Percentiles rank a stretch among this genome's conserved stretches.
These are phyloP conservation scores for Typha latifolia DNA, from an alignment of 176 grass and related monocot genomes.

Conservation along the genomic window DNA sequence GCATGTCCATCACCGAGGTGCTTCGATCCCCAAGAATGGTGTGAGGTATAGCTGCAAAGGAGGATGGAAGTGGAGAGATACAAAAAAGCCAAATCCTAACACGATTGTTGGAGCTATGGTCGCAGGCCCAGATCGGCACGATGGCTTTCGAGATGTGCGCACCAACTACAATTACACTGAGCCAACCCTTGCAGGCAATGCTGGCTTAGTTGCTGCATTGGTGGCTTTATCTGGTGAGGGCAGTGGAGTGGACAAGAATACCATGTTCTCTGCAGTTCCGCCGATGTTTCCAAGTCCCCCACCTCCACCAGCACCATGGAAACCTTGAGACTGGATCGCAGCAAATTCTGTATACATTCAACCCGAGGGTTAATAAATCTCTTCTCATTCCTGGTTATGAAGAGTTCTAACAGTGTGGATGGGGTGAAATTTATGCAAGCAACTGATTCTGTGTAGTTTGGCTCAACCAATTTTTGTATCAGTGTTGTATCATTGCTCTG, in stretches of 20 bases:
- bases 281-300: constrained; percentile 83
- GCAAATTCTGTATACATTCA: constrained; percentile 9
- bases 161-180: constrained; percentile 85
- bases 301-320: constrained; percentile 79
- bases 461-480: constrained; percentile 12
- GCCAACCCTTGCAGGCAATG: constrained; percentile 77
- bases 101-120: constrained; percentile 75
- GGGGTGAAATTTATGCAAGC: background rate
- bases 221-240: constrained; percentile 58
- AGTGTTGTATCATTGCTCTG: constrained; percentile 13
- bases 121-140: constrained; percentile 66
- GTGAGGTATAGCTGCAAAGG: constrained; percentile 74
- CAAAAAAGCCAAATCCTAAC: constrained; percentile 73
- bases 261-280: constrained; percentile 83
- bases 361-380: constrained; percentile 16
- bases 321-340: constrained; percentile 35
- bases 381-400: constrained; percentile 7
- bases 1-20: constrained; percentile 86
- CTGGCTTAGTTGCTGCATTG: constrained; percentile 78
- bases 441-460: background rate
- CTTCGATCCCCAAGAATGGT: constrained; percentile 77
- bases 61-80: constrained; percentile 83
- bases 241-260: constrained; percentile 74
- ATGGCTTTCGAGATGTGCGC: constrained; percentile 65
- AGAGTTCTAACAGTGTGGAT: constrained; percentile 27